These are phyloP conservation scores for Penicillium alfredii DNA, from an alignment of 495 filamentous ascomycete species.

Conservation along the genomic window DNA sequence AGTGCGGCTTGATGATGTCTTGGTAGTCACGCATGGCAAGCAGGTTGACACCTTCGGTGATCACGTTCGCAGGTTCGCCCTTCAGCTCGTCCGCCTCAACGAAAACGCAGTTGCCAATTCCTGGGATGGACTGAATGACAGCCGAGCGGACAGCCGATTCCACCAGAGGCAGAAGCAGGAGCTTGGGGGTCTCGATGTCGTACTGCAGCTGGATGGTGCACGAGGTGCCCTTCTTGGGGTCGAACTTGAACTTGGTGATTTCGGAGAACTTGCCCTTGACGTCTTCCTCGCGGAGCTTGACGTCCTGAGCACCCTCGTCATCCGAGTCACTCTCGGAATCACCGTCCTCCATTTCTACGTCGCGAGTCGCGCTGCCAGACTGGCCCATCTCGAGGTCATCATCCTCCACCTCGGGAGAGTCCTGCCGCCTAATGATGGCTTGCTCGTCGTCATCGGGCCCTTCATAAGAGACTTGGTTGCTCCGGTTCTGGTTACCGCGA, in stretches of 20 bases:
- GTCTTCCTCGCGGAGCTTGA: constrained; percentile 55
- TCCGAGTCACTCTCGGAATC: constrained; percentile 33
- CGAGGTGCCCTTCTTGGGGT: constrained; percentile 64
- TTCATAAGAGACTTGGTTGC: constrained; percentile 80
- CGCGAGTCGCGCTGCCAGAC: constrained; percentile 7
- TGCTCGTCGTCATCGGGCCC: constrained; percentile 89
- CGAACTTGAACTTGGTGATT: constrained; percentile 73
- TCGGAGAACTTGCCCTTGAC: constrained; percentile 59
- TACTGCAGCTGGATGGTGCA: constrained; percentile 83
- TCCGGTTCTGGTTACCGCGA: constrained; percentile 65
- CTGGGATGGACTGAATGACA: constrained; percentile 79
- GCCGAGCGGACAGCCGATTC: constrained; percentile 68
- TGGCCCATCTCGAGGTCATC: constrained; percentile 36
- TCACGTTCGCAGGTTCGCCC: constrained; percentile 51
- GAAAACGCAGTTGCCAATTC: constrained; percentile 64
- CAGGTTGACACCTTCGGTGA: constrained; percentile 85
- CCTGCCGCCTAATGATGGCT: constrained; percentile 50
- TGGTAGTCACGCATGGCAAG: constrained; percentile 82
- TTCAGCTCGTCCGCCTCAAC: constrained; percentile 57
- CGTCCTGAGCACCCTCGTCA: constrained; percentile 35
- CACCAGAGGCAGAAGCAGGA: constrained; percentile 86
- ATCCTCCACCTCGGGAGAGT: constrained; percentile 35
- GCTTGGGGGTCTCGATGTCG: constrained; percentile 71
- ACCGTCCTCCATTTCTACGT: constrained; percentile 28
- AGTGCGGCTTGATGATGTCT: constrained; percentile 80